phyloP scores from a whole-genome alignment of 106 monocot genomes.

The Hemerocallis citrina region DNA sequence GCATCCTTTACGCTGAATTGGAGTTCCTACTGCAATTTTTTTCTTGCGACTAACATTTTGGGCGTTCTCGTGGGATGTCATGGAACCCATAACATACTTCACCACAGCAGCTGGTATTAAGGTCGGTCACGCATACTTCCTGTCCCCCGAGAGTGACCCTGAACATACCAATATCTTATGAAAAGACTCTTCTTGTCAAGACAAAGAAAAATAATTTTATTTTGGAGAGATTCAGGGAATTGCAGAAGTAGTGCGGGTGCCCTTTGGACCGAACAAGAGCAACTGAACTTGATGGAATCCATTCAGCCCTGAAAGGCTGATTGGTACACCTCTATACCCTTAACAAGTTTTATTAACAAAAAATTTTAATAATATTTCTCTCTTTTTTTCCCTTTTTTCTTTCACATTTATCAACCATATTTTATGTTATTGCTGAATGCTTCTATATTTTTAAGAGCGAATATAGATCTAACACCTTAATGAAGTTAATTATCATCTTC shows the following conservation, averaged over 20 bases:
- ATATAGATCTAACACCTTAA: too few species aligned
- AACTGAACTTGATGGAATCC: not conserved
- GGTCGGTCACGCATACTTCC: slow-evolving; percentile 77
- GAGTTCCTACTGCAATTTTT: slow-evolving; percentile 63
- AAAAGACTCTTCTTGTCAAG: slow-evolving; percentile 70
- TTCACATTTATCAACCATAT: too few species aligned
- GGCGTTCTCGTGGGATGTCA: slow-evolving; percentile 99
- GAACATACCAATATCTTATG: slow-evolving; percentile 82
- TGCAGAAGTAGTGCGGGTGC: slow-evolving; percentile 66
- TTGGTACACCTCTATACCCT: too few species aligned
- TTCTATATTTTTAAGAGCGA: too few species aligned
- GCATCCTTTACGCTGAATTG: slow-evolving; percentile 71
- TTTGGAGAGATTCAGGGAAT: slow-evolving; percentile 46
- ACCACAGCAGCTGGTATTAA: slow-evolving; percentile 64
- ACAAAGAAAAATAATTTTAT: slow-evolving; percentile 63
- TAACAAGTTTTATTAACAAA: too few species aligned
- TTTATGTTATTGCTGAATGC: too few species aligned
- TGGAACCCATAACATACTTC: slow-evolving; percentile 95
- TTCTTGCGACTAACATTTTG: slow-evolving; percentile 95
- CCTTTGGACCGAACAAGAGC: slow-evolving; percentile 25
- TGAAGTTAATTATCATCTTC: too few species aligned
- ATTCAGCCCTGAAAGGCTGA: too few species aligned
- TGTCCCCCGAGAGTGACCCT: slow-evolving; percentile 86
- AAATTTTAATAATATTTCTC: too few species aligned
- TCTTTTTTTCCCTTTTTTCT: too few species aligned